These are phyloP conservation scores for Durio zibethinus DNA, from an alignment of 345 rosid species.

Conservation along the genomic window DNA sequence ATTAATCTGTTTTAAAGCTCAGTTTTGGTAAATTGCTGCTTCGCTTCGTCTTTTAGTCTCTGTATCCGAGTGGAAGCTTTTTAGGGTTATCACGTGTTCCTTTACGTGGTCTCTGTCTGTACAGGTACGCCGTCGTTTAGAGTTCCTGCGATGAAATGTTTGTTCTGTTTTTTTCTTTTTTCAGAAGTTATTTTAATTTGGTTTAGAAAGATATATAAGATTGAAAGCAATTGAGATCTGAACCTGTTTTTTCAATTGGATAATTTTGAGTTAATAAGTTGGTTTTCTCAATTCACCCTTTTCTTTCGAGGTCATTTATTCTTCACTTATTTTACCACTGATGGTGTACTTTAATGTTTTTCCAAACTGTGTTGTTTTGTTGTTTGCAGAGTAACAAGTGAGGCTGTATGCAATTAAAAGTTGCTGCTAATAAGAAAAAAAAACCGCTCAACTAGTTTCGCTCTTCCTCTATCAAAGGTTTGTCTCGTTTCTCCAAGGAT, in stretches of 20 bases:
- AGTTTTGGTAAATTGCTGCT: not conserved
- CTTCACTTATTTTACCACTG: not conserved
- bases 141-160: not conserved
- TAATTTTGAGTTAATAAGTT: not conserved
- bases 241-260: no score
- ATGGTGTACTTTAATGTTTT: not conserved
- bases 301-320: not conserved
- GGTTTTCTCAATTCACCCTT: not conserved
- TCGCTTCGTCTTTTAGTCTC: conserved; percentile 4
- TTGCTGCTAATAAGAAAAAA: not conserved
- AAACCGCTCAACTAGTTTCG: not conserved
- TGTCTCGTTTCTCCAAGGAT: not conserved
- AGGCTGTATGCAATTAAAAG: not conserved
- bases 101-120: not conserved
- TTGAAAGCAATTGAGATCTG: not conserved
- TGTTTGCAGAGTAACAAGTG: conserved; percentile 13
- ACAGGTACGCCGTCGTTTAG: not conserved
- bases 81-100: not conserved
- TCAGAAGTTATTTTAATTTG: not conserved
- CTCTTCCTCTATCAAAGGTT: not conserved
- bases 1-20: not conserved
- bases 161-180: not conserved
- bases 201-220: not conserved
- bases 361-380: not conserved
- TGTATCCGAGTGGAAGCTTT: not conserved